These are phyloP conservation scores for Beverwykella pulmonaria DNA, from an alignment of 495 filamentous ascomycete species.

Conservation along the genomic window DNA sequence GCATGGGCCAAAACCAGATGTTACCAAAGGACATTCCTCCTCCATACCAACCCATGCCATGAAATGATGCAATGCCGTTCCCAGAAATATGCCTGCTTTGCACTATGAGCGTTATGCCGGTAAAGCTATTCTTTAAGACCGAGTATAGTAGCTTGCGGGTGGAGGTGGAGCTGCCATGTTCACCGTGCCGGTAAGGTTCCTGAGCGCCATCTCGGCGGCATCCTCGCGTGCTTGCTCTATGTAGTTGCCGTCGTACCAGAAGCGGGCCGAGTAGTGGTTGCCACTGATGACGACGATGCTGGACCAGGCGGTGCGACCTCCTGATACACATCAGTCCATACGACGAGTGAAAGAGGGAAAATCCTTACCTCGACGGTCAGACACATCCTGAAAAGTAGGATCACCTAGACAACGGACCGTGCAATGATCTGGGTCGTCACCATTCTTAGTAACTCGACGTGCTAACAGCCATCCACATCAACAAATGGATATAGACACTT, in stretches of 20 bases:
- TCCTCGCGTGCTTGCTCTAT: conserved; percentile 33
- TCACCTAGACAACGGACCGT: background rate
- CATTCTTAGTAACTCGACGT: background rate
- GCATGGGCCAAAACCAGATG: too few species aligned
- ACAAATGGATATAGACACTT: background rate
- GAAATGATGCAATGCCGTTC: too few species aligned
- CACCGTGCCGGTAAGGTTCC: conserved; percentile 1
- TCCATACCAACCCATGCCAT: too few species aligned
- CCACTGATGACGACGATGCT: conserved; percentile 26
- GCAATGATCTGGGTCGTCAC: conserved; percentile 27
- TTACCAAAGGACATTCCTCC: too few species aligned
- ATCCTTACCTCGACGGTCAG: conserved; percentile 37
- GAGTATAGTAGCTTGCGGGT: background rate
- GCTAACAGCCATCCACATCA: background rate
- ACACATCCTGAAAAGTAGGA: conserved; percentile 35
- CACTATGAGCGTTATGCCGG: too few species aligned
- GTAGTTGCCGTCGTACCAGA: conserved; percentile 33
- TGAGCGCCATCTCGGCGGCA: conserved; percentile 31
- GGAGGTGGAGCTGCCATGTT: conserved; percentile 7
- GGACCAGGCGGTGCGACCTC: conserved; percentile 40
- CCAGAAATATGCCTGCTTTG: too few species aligned
- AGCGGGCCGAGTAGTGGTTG: conserved; percentile 22
- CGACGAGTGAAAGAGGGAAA: too few species aligned
- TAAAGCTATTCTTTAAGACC: background rate
- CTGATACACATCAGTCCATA: conserved; percentile 7